Percentiles rank a stretch among this genome's conserved stretches.
These are phyloP conservation scores for Chondrostereum purpureum DNA, from an alignment of 1,284 basidiomycete species.

Conservation along the genomic window DNA sequence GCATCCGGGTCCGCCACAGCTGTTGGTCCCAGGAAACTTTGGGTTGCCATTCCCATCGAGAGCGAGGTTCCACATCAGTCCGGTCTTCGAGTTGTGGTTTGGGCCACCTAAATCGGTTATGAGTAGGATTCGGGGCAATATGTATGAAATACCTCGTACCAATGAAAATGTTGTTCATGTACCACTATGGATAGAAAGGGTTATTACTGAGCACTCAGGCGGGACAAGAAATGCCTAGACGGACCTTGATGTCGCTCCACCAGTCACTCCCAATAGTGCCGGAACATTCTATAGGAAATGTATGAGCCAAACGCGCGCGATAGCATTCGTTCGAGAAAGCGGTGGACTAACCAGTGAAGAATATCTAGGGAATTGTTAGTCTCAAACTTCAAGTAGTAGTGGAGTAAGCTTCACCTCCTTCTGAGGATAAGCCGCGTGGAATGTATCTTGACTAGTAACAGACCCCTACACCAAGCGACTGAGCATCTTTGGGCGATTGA, in stretches of 20 bases:
- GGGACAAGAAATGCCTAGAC: not conserved
- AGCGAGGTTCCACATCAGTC: slow-evolving; percentile 71
- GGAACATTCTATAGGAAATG: slow-evolving; percentile 27
- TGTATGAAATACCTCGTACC: slow-evolving; percentile 9
- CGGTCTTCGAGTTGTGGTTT: slow-evolving; percentile 40
- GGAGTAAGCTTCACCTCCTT: slow-evolving; percentile 36
- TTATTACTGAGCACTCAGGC: slow-evolving; percentile 7
- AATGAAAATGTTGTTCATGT: slow-evolving; percentile 65
- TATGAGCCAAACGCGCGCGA: too few species aligned
- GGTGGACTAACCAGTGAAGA: slow-evolving; percentile 29
- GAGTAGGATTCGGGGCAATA: slow-evolving; percentile 3
- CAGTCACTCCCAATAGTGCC: slow-evolving; percentile 58
- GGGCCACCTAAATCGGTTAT: slow-evolving; percentile 28
- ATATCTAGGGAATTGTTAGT: slow-evolving; percentile 28
- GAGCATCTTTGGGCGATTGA: slow-evolving; percentile 4
- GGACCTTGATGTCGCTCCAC: slow-evolving; percentile 76
- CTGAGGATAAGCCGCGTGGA: slow-evolving; percentile 35
- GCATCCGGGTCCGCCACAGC: slow-evolving; percentile 55
- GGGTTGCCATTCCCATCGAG: slow-evolving; percentile 57
- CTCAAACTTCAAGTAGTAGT: too few species aligned
- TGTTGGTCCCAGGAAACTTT: slow-evolving; percentile 55
- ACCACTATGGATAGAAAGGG: slow-evolving; percentile 43
- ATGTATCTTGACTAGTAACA: slow-evolving; percentile 34
- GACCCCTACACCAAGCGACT: slow-evolving; percentile 25
- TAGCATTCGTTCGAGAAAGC: too few species aligned